Base-by-base conservation (phyloP, 805 yeast species). In the Jamesozyma spencerorum region DNA sequence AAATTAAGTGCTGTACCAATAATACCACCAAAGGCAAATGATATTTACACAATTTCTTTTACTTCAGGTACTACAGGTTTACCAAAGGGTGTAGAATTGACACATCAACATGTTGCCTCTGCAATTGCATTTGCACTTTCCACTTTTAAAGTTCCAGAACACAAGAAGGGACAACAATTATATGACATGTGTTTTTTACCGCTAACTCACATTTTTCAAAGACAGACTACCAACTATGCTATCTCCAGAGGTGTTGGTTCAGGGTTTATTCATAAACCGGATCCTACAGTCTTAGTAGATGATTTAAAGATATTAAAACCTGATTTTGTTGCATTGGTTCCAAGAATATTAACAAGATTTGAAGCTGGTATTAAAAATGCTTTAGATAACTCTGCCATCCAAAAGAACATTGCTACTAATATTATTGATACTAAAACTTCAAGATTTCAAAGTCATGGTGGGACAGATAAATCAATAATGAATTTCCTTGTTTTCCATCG, bases 51-150 rank as follows among this genome's bases (percentile, higher is more conserved):
- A 14, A 72, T 81, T 36, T 75, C 81, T 6, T 81, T 80, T 56
- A 81, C 88, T 2, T 77, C 85, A 0, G 88, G 88, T 26, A 81
- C 88, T 2, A 80, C 87, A 1, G 86, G 86, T 14, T 60, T 70
- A 14, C 88, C 88, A 36, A 81, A 81, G 59, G 88, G 88, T 39
- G 87, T 77, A 14, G 73, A 70, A 37, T 43, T 74, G 33, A 64
- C 73, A 7, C 85, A 81, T 37, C 61, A 63, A 10, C 71, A 70
- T 51, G 66, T 73, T 10, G 64, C 71, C 11, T 70, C 82, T 2
- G 71, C 68, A 5, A 71, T 75, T 32, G 69, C 72, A 2, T 60
- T 70, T 31, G 55, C 70, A 0, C 61, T 70, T 37, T 53, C 67
- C 3, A 58, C 63, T 20, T 55, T 63, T 26, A 49, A 54, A 20